Conservation (phyloP, 2,329 filamentous ascomycete species). For the Plectosphaerella sp. region DNA sequence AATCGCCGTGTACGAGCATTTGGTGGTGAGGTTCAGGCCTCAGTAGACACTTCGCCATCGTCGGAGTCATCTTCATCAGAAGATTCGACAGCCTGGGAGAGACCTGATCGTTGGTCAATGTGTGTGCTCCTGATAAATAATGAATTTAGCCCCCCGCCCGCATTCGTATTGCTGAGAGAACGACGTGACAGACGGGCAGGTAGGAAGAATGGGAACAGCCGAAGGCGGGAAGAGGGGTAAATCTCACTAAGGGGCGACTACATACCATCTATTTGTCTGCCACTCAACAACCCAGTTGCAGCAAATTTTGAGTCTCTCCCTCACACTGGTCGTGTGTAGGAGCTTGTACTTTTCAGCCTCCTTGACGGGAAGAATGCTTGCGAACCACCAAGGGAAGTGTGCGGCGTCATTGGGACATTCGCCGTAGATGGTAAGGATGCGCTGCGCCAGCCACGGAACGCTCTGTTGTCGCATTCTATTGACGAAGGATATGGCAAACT, state of each 20-base stretch:
- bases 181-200: neutral
- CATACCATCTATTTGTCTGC: conserved; percentile 69
- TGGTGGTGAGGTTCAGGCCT: no score
- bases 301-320: conserved; percentile 78
- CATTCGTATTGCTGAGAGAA: conserved; percentile 12
- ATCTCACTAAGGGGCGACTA: conserved; percentile 1
- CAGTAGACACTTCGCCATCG: no score
- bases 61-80: conserved; percentile 7
- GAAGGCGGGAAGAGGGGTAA: neutral
- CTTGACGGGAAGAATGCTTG: conserved; percentile 71
- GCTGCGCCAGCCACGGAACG: conserved; percentile 69
- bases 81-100: conserved; percentile 13
- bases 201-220: neutral
- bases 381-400: conserved; percentile 87
- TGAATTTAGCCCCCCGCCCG: conserved; percentile 14
- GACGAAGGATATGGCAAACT: conserved; percentile 63
- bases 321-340: conserved; percentile 68
- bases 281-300: conserved; percentile 73
- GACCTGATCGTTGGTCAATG: conserved; percentile 16
- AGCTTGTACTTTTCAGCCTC: conserved; percentile 78
- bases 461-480: conserved; percentile 62
- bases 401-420: conserved; percentile 72
- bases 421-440: conserved; percentile 71
- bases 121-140: conserved; percentile 8
- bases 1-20: no score